phyloP scores from a whole-genome alignment of 2,329 filamentous ascomycete species.

The Aspergillus fischeri region DNA sequence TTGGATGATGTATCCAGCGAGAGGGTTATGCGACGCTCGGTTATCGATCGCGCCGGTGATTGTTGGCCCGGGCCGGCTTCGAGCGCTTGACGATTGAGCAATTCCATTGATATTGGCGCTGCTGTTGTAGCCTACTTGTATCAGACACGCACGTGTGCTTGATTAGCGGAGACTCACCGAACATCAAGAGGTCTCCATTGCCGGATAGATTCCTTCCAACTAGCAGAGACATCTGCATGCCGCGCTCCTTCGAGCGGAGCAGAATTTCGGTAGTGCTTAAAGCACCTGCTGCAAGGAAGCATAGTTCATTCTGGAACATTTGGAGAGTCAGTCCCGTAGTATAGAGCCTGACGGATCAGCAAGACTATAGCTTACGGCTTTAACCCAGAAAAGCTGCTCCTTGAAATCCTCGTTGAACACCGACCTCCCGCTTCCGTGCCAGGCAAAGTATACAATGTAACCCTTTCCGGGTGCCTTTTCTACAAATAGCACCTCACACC shows the following conservation, averaged over 20 bases:
- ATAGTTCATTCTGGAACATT: slow-evolving; percentile 47
- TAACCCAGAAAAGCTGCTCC: slow-evolving; percentile 63
- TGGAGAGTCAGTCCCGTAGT: background rate
- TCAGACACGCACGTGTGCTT: slow-evolving; percentile 17
- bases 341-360: too few species aligned
- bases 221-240: slow-evolving; percentile 54
- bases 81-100: background rate
- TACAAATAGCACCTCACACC: slow-evolving; percentile 62
- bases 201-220: slow-evolving; percentile 41
- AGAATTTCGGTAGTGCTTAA: slow-evolving; percentile 65
- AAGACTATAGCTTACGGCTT: slow-evolving; percentile 37
- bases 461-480: slow-evolving; percentile 52
- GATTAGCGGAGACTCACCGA: background rate
- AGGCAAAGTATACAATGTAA: slow-evolving; percentile 62
- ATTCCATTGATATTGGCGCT: slow-evolving; percentile 24
- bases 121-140: slow-evolving; percentile 24
- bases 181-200: slow-evolving; percentile 6
- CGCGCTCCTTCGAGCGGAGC: slow-evolving; percentile 56
- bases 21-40: slow-evolving; percentile 2
- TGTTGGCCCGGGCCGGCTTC: slow-evolving; percentile 10
- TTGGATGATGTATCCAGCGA: slow-evolving; percentile 14
- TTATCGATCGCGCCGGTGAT: slow-evolving; percentile 16
- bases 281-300: slow-evolving; percentile 63
- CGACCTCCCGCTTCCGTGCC: slow-evolving; percentile 57
- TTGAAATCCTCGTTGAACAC: slow-evolving; percentile 52